Evolutionary conservation across 2,329 filamentous ascomycete genomes (phyloP).

Genomic region (Simplicillium sp.): DNA sequence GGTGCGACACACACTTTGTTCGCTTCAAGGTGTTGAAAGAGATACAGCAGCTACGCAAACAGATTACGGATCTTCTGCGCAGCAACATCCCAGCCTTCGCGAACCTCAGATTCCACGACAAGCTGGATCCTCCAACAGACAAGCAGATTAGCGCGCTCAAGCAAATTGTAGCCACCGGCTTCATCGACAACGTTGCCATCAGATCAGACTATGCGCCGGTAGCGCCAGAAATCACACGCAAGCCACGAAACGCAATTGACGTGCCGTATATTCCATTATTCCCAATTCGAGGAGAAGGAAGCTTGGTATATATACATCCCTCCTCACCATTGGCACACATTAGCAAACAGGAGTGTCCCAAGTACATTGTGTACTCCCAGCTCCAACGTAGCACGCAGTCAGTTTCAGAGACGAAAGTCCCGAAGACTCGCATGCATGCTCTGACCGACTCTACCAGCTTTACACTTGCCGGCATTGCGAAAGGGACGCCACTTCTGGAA

Average conservation of each 20-base stretch:
- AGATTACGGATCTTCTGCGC: conserved; percentile 73
- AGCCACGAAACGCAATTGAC: conserved; percentile 78
- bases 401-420: conserved; percentile 41
- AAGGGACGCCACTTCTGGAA: conserved; percentile 73
- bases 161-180: conserved; percentile 85
- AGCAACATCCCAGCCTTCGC: conserved; percentile 60
- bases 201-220: conserved; percentile 76
- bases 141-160: conserved; percentile 73
- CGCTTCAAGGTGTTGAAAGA: conserved; percentile 82
- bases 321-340: conserved; percentile 68
- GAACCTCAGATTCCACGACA: conserved; percentile 45
- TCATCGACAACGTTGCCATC: conserved; percentile 90
- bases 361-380: conserved; percentile 80
- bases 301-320: conserved; percentile 80
- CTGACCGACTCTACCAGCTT: conserved; percentile 69
- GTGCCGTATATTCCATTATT: conserved; percentile 85
- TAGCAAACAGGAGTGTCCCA: conserved; percentile 64
- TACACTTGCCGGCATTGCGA: conserved; percentile 69
- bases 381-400: conserved; percentile 59
- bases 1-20: conserved; percentile 78
- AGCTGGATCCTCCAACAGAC: conserved; percentile 48
- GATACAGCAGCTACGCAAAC: conserved; percentile 69
- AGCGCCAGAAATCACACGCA: conserved; percentile 56
- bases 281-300: conserved; percentile 50
- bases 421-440: conserved; percentile 77